A percentile compares a stretch with the other conserved stretches of the same genome.
phyloP scores from a whole-genome alignment of 495 filamentous ascomycete species.

The Chlorociboria aeruginascens region DNA sequence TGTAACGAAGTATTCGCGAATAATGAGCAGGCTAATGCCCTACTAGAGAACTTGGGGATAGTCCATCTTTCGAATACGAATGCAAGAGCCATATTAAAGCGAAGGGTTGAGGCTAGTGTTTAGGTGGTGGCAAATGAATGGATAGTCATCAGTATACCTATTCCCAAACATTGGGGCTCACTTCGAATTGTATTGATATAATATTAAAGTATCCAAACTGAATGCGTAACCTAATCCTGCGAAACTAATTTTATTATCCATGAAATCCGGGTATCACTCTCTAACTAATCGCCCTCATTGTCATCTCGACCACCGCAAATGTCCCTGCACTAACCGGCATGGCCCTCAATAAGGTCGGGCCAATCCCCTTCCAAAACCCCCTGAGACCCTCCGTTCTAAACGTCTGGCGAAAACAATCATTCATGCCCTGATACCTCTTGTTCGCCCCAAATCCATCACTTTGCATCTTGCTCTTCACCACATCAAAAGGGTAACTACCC shows the following conservation, averaged over 20 bases:
- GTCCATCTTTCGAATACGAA: constrained; percentile 58
- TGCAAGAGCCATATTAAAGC: constrained; percentile 65
- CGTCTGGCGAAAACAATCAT: constrained; percentile 80
- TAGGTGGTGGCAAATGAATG: too few relatives aligned
- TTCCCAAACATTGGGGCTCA: too few relatives aligned
- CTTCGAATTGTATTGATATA: too few relatives aligned
- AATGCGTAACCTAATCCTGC: too few relatives aligned
- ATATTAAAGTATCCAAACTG: too few relatives aligned
- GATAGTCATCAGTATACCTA: too few relatives aligned
- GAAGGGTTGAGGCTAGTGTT: constrained; percentile 55
- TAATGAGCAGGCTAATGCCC: constrained; percentile 66
- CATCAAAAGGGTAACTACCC: constrained; percentile 86
- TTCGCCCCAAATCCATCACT: constrained; percentile 67
- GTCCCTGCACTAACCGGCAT: constrained; percentile 97
- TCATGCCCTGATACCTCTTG: constrained; percentile 67
- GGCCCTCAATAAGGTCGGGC: constrained; percentile 84
- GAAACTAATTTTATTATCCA: too few relatives aligned
- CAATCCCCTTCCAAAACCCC: constrained; percentile 95
- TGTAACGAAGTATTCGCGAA: constrained; percentile 66
- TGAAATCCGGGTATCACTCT: not conserved
- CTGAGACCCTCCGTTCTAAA: constrained; percentile 62
- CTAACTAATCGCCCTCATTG: constrained; percentile 44
- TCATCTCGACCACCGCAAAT: constrained; percentile 70
- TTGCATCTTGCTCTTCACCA: constrained; percentile 99
- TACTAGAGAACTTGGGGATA: constrained; percentile 53